Base-by-base conservation (phyloP, 2,329 filamentous ascomycete species). In the Westerdykella ornata region DNA sequence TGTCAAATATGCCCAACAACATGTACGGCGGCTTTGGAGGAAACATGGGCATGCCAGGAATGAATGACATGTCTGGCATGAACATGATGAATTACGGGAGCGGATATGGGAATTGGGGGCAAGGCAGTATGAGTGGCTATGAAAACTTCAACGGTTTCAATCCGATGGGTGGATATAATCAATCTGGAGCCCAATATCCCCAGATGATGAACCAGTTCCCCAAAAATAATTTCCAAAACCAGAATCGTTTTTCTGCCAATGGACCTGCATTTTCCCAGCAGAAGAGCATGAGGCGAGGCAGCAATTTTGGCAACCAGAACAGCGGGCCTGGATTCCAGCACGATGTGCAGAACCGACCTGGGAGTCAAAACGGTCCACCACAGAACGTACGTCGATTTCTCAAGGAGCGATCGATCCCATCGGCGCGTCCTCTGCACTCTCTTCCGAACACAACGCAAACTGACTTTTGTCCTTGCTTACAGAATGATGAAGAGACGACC, bases 1-100 rank as follows among this genome's bases (percentile, higher is more conserved):
- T 94, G 86, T 85, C 89, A 74, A 80, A 73, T 66, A 83, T 84
- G 78, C 80, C 84, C 65, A 82, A 77, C 77, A 80, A 81, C 75
- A 86, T 88, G 82, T 87, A 80, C 72, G 80, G 81, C 73, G 80
- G 81, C 72, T 87, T 84, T 67, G 78, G 78, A 70, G 71, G 73
- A 63, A 78, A 81, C 49, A 64, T 64, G 75, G 81, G 81, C 74
- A 84, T 85, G 80, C 53, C 46, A 15, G 85, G 84, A 68, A 85
- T 86, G 82, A 83, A 78, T 75, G 77, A 81, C 74, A 83, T 85
- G 80, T 83, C 78, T 48, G 62, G 60, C 57, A 68, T 68, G 66
- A 65, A 65, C 44, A 65, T 90, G 84, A 80, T 72, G 79, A 81
- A 62, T 81, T 80, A 79, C 71, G 78, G 79, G 69, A 76, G 77